Base-by-base conservation (phyloP, 148 eudicot species). In the Persicaria maculosa region DNA sequence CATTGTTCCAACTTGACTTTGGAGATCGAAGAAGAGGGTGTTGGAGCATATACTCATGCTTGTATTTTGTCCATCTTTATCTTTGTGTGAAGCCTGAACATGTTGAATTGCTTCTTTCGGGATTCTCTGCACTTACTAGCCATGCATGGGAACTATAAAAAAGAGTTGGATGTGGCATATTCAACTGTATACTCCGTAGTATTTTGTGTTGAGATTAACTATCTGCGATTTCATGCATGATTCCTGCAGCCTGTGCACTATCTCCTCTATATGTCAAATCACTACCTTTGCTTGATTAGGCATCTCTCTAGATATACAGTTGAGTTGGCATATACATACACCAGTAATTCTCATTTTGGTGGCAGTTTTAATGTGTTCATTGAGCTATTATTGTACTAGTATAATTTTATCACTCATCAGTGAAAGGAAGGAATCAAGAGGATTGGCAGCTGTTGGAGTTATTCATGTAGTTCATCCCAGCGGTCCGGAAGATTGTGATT, bases 401-500 rank as follows among this genome's bases (percentile, higher is more conserved):
- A 65, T 36, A 14, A 4, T 14, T 40, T 65, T 54, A 53, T 79
- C 76, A 72, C 48, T 81, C 62, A 78, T 82, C 88, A 95, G 99
- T 44, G 99, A 92, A 80, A 92, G 84, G 80, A 87, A 85, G 79
- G 96, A 90, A 79, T 72, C 86, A 76, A 87, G 97, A 77, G 88
- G 85, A 79, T 88, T 90, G 84, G 93, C 99, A 77, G 92, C 97
- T 76, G 76, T 83, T 73, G 99, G 99, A 75, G 85, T 95, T 44
- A 88, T 90, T 71, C 80, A 76, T 79, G 79, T 92, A 70, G 97
- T 95, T 50, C 81, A 74, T 74, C 74, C 83, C 75, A 77, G 69
- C 17, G 92, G 97, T 97, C 97, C 92, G 59, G 97, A 92, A 81
- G 97, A 92, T 65, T 95, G 99, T 81, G 88, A 81, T 78, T 80